Conservation (phyloP, 768 basidiomycete genomes). For the Cystobasidium tubakii region DNA sequence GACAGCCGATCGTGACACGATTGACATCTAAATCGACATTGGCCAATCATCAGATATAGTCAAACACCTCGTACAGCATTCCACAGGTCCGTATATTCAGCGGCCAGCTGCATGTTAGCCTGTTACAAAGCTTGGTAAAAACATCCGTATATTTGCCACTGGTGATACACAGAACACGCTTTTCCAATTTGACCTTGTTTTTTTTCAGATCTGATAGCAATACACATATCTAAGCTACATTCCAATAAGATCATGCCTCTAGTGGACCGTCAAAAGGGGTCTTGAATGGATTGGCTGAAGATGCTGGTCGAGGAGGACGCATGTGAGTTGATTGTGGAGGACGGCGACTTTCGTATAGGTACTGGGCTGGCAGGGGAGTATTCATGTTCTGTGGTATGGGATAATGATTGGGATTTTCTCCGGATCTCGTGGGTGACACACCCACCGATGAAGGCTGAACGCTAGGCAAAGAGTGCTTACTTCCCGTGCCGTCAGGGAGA, state of each 20-base stretch:
- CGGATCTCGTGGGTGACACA: not conserved
- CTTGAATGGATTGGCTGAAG: slow-evolving; percentile 1
- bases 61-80: too few relatives aligned
- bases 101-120: too few relatives aligned
- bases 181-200: not conserved
- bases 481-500: not conserved
- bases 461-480: not conserved
- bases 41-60: too few relatives aligned
- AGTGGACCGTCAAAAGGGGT: slow-evolving; percentile 13
- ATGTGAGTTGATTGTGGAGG: not conserved
- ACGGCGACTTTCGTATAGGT: not conserved
- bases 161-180: too few relatives aligned
- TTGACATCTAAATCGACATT: too few relatives aligned
- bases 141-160: too few relatives aligned
- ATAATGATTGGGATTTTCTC: not conserved
- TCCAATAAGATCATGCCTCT: not conserved
- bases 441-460: not conserved
- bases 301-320: not conserved
- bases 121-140: too few relatives aligned
- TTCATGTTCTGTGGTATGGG: not conserved
- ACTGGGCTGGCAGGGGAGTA: not conserved
- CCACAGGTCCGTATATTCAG: too few relatives aligned
- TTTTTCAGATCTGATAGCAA: not conserved
- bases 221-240: not conserved
- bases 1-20: not conserved